Conservation (phyloP, 441 rosid species). For the Populus hybrid region DNA sequence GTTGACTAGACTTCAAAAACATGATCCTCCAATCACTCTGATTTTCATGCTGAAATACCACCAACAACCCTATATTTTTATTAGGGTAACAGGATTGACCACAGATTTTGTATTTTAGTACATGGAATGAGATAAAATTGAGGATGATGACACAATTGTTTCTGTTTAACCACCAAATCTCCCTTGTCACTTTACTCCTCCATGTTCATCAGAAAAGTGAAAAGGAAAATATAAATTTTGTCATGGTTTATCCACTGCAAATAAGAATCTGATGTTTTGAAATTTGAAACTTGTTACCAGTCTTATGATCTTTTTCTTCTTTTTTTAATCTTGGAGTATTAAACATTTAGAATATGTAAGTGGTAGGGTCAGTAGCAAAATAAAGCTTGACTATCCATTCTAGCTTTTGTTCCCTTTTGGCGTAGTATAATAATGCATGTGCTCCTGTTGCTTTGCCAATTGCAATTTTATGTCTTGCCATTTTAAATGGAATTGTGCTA, state of each 20-base stretch:
- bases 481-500: slow-evolving; percentile 9
- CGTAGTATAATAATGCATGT: slow-evolving; percentile 6
- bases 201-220: not conserved
- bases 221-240: not conserved
- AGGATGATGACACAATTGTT: not conserved
- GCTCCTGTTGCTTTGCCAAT: not conserved
- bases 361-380: slow-evolving; percentile 16
- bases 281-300: not conserved
- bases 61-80: not conserved
- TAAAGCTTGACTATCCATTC: slow-evolving; percentile 7
- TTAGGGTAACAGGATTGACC: not conserved
- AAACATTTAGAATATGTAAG: slow-evolving; percentile 1
- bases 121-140: not conserved
- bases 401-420: slow-evolving; percentile 14
- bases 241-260: not conserved
- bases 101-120: not conserved
- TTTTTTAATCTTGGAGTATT: not conserved
- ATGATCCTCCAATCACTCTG: not conserved
- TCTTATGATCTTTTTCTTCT: not conserved
- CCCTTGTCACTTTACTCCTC: not conserved
- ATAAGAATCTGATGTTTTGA: not conserved
- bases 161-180: not conserved
- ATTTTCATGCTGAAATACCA: not conserved
- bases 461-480: not conserved
- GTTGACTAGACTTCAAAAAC: not conserved